phyloP scores from a whole-genome alignment of 2,329 filamentous ascomycete species.

The Tolypocladium amazonense region DNA sequence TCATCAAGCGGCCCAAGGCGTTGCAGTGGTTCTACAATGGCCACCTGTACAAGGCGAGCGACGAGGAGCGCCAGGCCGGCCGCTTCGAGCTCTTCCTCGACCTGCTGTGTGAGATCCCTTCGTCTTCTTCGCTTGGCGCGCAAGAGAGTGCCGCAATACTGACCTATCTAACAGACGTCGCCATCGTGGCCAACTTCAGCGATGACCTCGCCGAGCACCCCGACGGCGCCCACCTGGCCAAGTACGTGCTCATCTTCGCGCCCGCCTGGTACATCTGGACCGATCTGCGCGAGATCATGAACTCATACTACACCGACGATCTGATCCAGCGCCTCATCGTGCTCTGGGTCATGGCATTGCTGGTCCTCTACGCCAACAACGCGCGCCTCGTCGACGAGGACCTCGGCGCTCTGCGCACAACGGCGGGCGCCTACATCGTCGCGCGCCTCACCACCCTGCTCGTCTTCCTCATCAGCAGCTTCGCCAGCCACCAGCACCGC shows the following conservation, averaged over 20 bases:
- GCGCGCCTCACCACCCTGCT: slow-evolving; percentile 30
- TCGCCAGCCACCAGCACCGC: slow-evolving; percentile 36
- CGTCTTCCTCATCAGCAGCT: slow-evolving; percentile 30
- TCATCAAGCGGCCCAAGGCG: slow-evolving; percentile 25
- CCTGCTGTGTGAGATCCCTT: slow-evolving; percentile 25
- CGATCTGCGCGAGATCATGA: slow-evolving; percentile 39
- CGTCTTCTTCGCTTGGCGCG: background rate
- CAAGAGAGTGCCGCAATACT: background rate
- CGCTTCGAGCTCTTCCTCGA: slow-evolving; percentile 41
- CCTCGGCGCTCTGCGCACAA: slow-evolving; percentile 30
- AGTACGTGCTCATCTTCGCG: slow-evolving; percentile 36
- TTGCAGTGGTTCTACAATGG: slow-evolving; percentile 36
- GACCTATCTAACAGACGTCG: slow-evolving; percentile 19
- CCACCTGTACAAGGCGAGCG: slow-evolving; percentile 26
- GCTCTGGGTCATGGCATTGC: slow-evolving; percentile 38
- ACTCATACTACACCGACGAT: slow-evolving; percentile 41
- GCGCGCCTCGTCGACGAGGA: slow-evolving; percentile 30
- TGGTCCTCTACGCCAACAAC: slow-evolving; percentile 38
- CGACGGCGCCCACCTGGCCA: slow-evolving; percentile 29
- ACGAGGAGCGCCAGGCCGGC: slow-evolving; percentile 32
- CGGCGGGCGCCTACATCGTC: slow-evolving; percentile 34
- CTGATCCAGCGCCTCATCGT: slow-evolving; percentile 33
- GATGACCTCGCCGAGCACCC: slow-evolving; percentile 35
- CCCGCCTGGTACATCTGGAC: slow-evolving; percentile 40
- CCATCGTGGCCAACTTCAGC: slow-evolving; percentile 39